Base-by-base conservation (phyloP, 1,284 basidiomycete species). In the Mycena citricolor region DNA sequence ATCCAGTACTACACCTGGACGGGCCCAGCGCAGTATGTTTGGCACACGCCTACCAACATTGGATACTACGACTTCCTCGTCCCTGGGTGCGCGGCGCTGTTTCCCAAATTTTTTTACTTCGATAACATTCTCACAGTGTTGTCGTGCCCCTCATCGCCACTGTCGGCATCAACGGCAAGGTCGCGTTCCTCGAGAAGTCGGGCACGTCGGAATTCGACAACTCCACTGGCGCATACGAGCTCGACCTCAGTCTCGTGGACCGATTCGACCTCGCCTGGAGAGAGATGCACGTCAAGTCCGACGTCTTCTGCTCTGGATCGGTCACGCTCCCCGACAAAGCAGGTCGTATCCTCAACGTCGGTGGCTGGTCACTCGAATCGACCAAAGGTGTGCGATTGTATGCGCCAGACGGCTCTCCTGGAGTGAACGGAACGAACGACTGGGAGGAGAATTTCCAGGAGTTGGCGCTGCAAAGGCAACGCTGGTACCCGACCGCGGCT, bases 131-230 rank as follows among this genome's bases (percentile, higher is more conserved):
- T 23, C 12, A 2, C 83, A 12, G 70, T 85, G 31, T 52, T 19
- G 68, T 86, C 43, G 76, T 86, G 3, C 84, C 86, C 4, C 66
- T 88, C 42, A 74, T 88, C 30, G 77, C 83, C 8, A 87, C 86
- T 0, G 66, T 89, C 32, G 85, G 86, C 2, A 69, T 84, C 61
- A 89, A 89, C 67, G 77, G 81, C 67, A 89, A 89, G 57, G 79
- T 89, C 39, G 75, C 77, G 1, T 86, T 89, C 65, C 66, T 89
- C 4, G 86, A 89, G 62, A 89, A 89, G 61, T 51, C 47, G 21
- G 72, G 72, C 19, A 74, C 73, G 39, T 49, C 47, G n/a, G 12
- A 46, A 25, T 82, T 69, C 54, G 49, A 60, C 10, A 89, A 89
- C 58, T 73, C 79, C 6, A 87, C 86, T 21, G 86, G 86, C 13